Percentiles rank a stretch among this genome's conserved stretches.
phyloP scores from a whole-genome alignment of 768 basidiomycete species.

The Kwoniella heveanensis region DNA sequence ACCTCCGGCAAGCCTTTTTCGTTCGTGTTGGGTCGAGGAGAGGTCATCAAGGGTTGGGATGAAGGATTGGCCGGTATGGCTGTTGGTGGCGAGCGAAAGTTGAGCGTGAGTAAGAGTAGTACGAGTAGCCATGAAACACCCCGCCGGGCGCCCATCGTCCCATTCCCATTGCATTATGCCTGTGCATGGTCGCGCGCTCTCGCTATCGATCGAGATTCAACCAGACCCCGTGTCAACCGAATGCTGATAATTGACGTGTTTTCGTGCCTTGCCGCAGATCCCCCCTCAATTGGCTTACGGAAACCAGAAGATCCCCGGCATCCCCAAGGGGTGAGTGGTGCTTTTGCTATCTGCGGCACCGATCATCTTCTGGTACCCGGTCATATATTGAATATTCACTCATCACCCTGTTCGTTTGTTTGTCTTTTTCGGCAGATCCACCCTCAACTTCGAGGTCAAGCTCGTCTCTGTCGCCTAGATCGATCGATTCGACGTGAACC shows the following conservation, averaged over 20 bases:
- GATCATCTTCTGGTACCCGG: too few species aligned
- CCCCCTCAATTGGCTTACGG: slow-evolving; percentile 62
- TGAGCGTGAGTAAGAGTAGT: slow-evolving; percentile 58
- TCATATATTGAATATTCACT: slow-evolving; percentile 7
- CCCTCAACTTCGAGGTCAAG: slow-evolving; percentile 68
- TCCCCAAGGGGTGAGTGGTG: slow-evolving; percentile 63
- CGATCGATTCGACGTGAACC: too few species aligned
- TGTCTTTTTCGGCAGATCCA: slow-evolving; percentile 61
- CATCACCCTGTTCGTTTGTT: not conserved
- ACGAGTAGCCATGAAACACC: too few species aligned
- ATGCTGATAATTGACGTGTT: too few species aligned
- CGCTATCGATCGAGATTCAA: too few species aligned
- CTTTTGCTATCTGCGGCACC: too few species aligned
- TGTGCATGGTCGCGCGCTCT: too few species aligned
- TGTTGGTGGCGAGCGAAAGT: slow-evolving; percentile 75
- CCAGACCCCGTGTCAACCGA: too few species aligned
- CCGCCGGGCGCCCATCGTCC: too few species aligned
- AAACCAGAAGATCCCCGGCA: slow-evolving; percentile 62
- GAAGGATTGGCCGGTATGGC: slow-evolving; percentile 90
- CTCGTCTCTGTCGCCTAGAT: slow-evolving; percentile 48
- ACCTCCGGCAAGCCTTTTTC: slow-evolving; percentile 62
- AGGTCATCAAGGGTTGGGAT: slow-evolving; percentile 87
- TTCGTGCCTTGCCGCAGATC: too few species aligned
- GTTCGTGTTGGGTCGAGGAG: slow-evolving; percentile 79
- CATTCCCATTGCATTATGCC: too few species aligned